These are phyloP conservation scores for Fusarium lateritium DNA, from an alignment of 2,329 filamentous ascomycete genomes.

Conservation along the genomic window DNA sequence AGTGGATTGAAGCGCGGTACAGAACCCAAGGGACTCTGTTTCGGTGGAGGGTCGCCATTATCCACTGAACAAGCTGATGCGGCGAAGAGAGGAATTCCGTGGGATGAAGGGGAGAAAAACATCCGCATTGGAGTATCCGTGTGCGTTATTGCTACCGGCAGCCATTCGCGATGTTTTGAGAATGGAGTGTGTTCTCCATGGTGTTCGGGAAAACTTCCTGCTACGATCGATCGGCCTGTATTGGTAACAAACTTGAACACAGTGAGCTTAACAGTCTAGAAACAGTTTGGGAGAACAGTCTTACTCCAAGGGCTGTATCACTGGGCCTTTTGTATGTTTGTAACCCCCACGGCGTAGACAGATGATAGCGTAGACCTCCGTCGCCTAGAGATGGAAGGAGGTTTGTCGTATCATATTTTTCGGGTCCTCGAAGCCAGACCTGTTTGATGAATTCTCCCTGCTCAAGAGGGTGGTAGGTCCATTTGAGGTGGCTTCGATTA, in stretches of 20 bases:
- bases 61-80: background rate
- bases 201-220: slow-evolving; percentile 8
- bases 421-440: slow-evolving; percentile 24
- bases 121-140: background rate
- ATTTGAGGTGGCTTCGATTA: background rate
- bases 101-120: slow-evolving; percentile 1
- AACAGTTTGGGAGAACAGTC: rapidly evolving
- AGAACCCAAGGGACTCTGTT: background rate
- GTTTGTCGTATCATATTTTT: background rate
- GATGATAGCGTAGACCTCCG: background rate
- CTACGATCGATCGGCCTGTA: background rate
- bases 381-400: slow-evolving; percentile 2
- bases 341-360: slow-evolving; percentile 13
- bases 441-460: slow-evolving; percentile 12
- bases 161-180: background rate
- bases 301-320: slow-evolving; percentile 20
- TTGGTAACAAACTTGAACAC: slow-evolving; percentile 3
- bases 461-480: slow-evolving; percentile 19
- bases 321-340: slow-evolving; percentile 19
- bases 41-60: background rate
- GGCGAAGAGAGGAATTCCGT: slow-evolving; percentile 9
- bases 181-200: background rate
- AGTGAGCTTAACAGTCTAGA: background rate
- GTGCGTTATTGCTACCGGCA: background rate
- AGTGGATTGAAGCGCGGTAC: slow-evolving; percentile 11